Evolutionary conservation across 1,284 basidiomycete species (phyloP), one percentile per base, ranked within the genome.

Genomic region (Exobasidium cylindrosporum): DNA sequence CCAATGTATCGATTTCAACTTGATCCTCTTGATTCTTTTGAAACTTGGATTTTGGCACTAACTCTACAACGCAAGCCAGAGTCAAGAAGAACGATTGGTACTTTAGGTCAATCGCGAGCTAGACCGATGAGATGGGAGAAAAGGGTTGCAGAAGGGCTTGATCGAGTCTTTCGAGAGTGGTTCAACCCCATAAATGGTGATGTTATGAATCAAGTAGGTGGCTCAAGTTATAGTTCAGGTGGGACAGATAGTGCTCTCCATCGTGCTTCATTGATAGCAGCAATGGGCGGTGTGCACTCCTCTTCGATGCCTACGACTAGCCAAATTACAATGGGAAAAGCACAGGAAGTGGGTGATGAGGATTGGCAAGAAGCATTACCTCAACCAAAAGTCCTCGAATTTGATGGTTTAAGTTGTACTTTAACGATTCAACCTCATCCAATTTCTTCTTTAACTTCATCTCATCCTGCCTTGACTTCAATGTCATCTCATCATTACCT

Each of bases 21-120:
- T 43, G 72, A 73, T 24, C 65, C 72, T 0, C 64, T 74, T 23
- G 72, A 74, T 31, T 70, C 68, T 31, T 74, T 74, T 21, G 72
- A 74, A 40, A 65, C 60, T 21, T 67, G 72, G 26, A 72, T 72
- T 49, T 63, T 74, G 23, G 67, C 65, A 0, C 58, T 74, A 23
- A 70, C 70, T 30, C 43, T 32, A 1, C 55, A 62, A 24, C 5
- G 30, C 10, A 40, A 40, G 35, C 7, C 35, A 40, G 35, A 40
- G 17, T 17, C 17, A 40, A 17, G 17, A 10, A 40, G 35, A 40
- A n/a, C n/a, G 57, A 26, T n/a, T 28, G 17, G n/a, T 29, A 17
- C n/a, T 1, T n/a, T 14, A 55, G 17, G 35, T 40, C 35, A 40
- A 40, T 40, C 35, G 10, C 7, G 35, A 17, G 7, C 28, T n/a